Evolutionary conservation across 139 green algal species (phyloP), one percentile per base, ranked within the genome.

Genomic region (Mesotaenium endlicherianum): DNA sequence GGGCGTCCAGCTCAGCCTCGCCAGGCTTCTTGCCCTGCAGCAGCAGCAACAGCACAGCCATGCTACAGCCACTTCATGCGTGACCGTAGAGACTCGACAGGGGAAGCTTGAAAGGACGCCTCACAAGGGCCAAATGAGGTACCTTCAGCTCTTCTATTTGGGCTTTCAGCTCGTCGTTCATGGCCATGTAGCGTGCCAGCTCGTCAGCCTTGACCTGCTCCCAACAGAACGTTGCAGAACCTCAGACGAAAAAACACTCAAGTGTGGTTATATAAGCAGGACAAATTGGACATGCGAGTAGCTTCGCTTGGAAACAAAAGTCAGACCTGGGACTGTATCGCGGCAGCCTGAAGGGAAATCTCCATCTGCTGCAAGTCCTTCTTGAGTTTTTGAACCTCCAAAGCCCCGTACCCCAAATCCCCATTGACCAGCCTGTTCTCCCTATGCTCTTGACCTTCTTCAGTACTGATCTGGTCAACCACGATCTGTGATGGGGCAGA

Each of bases 131-230:
- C n/a, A n/a, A n/a, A n/a, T n/a, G n/a, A n/a, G n/a, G n/a, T n/a
- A n/a, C 70, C 45, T 87, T 77, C 44, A 60, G 31, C 1, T 87
- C 75, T 20, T 57, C 72, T 4, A 85, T 11, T 2, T 69, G 39
- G 20, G 58, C 74, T 17, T 57, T 74, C 16, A 87, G 60, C 55
- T 87, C 55, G 40, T 87, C 81, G 17, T 87, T 85, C 0, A 31
- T 16, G 14, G 38, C 31, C 74, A 85, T 85, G 1, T 49, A 45
- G 3, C 16, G 20, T 4, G 81, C 72, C 0, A 87, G 74, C n/a
- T 87, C 81, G 39, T 87, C 49, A 17, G 71, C 74, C 59, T 85
- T 85, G 60, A n/a, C 81, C 81, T 87, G 81, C 36, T 72, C 60
- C 60, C 11, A 6, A 72, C 17, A 6, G 8, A 11, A 11, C 11